Conservation (phyloP, 2,329 filamentous ascomycete genomes). For the Zalaria obscura region DNA sequence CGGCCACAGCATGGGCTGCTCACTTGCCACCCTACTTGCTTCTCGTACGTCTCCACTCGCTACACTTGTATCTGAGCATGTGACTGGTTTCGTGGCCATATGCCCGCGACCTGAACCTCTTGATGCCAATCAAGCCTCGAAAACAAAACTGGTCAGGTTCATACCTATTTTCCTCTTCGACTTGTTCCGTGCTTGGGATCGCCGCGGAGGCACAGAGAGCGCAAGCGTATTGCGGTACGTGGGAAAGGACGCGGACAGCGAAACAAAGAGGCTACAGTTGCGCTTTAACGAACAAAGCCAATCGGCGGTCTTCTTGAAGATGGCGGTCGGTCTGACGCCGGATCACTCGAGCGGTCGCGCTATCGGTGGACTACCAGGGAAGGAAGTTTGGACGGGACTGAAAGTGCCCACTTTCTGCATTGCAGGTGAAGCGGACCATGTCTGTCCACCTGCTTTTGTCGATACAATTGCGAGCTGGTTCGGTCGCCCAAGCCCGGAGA, state of each 20-base stretch:
- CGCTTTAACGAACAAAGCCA: slow-evolving; percentile 71
- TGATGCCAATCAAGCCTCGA: slow-evolving; percentile 20
- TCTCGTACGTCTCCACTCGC: slow-evolving; percentile 40
- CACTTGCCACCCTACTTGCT: slow-evolving; percentile 59
- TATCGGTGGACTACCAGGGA: slow-evolving; percentile 52
- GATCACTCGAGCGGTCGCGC: slow-evolving; percentile 38
- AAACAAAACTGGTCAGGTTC: slow-evolving; percentile 45
- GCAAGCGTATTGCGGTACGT: slow-evolving; percentile 67
- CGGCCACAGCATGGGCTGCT: slow-evolving; percentile 83
- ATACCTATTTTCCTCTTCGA: slow-evolving; percentile 63
- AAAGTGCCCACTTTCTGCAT: slow-evolving; percentile 64
- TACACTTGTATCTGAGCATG: slow-evolving; percentile 42
- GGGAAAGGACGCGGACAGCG: slow-evolving; percentile 48
- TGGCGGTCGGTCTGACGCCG: slow-evolving; percentile 60
- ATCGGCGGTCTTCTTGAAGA: slow-evolving; percentile 69
- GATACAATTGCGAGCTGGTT: slow-evolving; percentile 45
- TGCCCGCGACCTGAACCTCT: slow-evolving; percentile 58
- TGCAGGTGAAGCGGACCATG: slow-evolving; percentile 59
- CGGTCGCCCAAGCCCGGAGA: background rate
- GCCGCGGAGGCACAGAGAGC: slow-evolving; percentile 63
- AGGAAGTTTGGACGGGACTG: slow-evolving; percentile 58
- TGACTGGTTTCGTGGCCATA: slow-evolving; percentile 67
- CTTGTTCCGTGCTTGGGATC: slow-evolving; percentile 63
- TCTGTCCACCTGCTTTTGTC: slow-evolving; percentile 61
- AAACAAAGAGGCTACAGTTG: slow-evolving; percentile 53